Evolutionary conservation across 768 basidiomycete genomes (phyloP).

Genomic region (Artomyces pyxidatus): DNA sequence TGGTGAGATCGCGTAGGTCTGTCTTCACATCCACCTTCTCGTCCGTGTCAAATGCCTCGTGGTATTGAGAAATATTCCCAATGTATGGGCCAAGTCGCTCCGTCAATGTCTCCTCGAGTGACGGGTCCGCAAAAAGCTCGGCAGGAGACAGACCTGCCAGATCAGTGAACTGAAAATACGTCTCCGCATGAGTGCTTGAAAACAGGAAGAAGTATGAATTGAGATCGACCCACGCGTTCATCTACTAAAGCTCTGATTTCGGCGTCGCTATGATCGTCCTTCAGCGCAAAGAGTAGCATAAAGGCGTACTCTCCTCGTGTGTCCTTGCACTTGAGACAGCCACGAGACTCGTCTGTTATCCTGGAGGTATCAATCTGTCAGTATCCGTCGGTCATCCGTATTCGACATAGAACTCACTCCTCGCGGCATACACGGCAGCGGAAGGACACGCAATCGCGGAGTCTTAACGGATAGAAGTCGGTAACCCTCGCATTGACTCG

Average conservation of each 20-base stretch:
- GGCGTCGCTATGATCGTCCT: constrained; percentile 7
- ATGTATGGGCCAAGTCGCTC: constrained; percentile 10
- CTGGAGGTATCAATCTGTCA: constrained; percentile 3
- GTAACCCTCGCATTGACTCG: constrained; percentile 12
- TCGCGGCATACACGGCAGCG: constrained; percentile 1
- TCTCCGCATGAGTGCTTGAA: too few species aligned
- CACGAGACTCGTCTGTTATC: not conserved
- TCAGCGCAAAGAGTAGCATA: constrained; percentile 10
- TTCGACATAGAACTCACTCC: too few species aligned
- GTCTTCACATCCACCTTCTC: not conserved
- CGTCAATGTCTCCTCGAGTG: not conserved
- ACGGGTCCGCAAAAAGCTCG: not conserved
- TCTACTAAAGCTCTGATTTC: constrained; percentile 11
- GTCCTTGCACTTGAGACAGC: constrained; percentile 3
- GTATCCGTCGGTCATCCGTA: too few species aligned
- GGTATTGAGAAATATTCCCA: constrained; percentile 11
- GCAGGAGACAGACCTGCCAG: constrained; percentile 7
- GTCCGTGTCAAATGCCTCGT: constrained; percentile 5
- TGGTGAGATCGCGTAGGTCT: constrained; percentile 6
- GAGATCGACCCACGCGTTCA: constrained; percentile 11
- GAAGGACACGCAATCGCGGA: constrained; percentile 8
- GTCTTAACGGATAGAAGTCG: constrained; percentile 8
- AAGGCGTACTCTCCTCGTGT: too few species aligned
- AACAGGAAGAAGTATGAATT: too few species aligned
- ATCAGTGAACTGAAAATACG: constrained; percentile 11